These are phyloP conservation scores for Wickerhamiella alocasiicola DNA, from an alignment of 805 yeast species.

Conservation along the genomic window DNA sequence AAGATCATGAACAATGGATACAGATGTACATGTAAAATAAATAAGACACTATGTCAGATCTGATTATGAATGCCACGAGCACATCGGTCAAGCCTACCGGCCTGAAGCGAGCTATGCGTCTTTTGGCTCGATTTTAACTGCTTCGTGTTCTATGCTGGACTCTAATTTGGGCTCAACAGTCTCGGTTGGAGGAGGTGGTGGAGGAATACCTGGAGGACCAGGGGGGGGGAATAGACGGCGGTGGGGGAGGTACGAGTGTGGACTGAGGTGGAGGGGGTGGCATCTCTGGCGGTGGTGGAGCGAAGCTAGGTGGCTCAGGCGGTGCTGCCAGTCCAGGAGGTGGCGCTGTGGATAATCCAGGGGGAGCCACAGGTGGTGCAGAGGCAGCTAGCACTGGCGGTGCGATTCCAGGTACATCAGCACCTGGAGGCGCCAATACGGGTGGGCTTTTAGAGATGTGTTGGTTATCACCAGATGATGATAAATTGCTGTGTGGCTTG, in stretches of 20 bases:
- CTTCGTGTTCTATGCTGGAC: too few species aligned
- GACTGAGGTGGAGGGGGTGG: constrained; percentile 24
- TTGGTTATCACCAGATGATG: too few species aligned
- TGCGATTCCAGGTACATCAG: not conserved
- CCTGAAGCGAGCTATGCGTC: too few species aligned
- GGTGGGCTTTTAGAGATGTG: too few species aligned
- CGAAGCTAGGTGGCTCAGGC: constrained; percentile 8
- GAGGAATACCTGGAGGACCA: not conserved
- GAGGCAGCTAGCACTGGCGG: not conserved
- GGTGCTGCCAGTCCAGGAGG: constrained; percentile 11
- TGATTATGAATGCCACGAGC: too few species aligned
- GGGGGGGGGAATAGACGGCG: constrained; percentile 6
- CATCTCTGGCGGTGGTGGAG: not conserved
- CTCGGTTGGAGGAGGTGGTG: too few species aligned
- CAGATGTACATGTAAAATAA: too few species aligned
- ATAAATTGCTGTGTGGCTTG: not conserved
- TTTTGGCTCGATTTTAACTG: too few species aligned
- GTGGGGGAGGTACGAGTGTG: constrained; percentile 22
- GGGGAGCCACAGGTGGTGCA: constrained; percentile 2
- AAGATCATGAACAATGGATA: too few species aligned
- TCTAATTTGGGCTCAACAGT: too few species aligned
- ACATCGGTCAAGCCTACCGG: too few species aligned
- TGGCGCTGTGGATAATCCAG: constrained; percentile 1
- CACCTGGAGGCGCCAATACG: constrained; percentile 3
- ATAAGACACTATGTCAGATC: too few species aligned